phyloP scores from a whole-genome alignment of 2,329 filamentous ascomycete species.

The Plectosphaerella sp. region DNA sequence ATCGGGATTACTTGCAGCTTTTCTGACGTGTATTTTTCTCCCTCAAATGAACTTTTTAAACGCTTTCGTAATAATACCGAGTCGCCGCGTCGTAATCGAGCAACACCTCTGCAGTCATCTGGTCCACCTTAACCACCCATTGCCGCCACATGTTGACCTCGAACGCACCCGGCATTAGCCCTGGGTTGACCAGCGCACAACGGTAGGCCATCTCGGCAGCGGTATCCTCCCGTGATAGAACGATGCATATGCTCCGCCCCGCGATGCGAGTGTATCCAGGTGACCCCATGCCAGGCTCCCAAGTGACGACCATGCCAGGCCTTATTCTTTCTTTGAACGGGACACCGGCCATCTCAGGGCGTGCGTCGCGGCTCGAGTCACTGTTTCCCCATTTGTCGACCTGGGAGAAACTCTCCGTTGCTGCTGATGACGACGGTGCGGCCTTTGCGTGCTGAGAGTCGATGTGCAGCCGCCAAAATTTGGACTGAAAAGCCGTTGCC shows the following conservation, averaged over 20 bases:
- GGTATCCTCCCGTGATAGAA: slow-evolving; percentile 20
- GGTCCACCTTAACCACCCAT: slow-evolving; percentile 21
- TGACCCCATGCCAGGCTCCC: slow-evolving; percentile 15
- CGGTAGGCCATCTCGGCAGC: slow-evolving; percentile 18
- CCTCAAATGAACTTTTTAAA: not conserved
- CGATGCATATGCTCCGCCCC: slow-evolving; percentile 21
- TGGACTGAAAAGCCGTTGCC: slow-evolving; percentile 34
- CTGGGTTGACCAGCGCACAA: slow-evolving; percentile 30
- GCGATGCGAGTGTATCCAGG: slow-evolving; percentile 4
- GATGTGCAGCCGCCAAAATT: slow-evolving; percentile 37
- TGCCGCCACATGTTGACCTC: slow-evolving; percentile 35
- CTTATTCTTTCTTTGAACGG: slow-evolving; percentile 35
- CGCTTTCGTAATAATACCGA: slow-evolving; percentile 32
- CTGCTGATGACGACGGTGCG: not conserved
- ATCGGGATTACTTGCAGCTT: too few relatives aligned
- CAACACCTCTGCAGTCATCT: slow-evolving; percentile 35
- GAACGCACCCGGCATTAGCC: slow-evolving; percentile 28
- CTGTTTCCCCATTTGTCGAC: slow-evolving; percentile 4
- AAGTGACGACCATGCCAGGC: slow-evolving; percentile 36
- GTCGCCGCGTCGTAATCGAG: slow-evolving; percentile 37
- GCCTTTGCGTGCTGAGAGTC: slow-evolving; percentile 25
- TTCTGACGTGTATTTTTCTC: not conserved
- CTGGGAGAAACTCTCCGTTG: too few relatives aligned
- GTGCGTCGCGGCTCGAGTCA: slow-evolving; percentile 23
- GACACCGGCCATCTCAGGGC: slow-evolving; percentile 13